A percentile compares a stretch with the other conserved stretches of the same genome.
These are phyloP conservation scores for Cystofilobasidium macerans DNA, from an alignment of 768 basidiomycete genomes.

Conservation along the genomic window DNA sequence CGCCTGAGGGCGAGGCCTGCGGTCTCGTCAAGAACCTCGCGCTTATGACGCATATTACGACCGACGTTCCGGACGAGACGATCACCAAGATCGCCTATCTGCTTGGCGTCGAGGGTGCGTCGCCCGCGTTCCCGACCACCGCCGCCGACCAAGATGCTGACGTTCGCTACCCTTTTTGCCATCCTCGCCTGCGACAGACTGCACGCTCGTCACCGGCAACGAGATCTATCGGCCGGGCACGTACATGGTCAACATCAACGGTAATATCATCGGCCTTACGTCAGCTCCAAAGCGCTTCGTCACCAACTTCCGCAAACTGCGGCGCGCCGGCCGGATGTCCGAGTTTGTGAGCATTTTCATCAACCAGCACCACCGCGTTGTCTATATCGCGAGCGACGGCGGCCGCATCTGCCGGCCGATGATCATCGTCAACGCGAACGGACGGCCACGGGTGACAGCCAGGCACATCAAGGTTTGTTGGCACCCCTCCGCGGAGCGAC, in stretches of 20 bases:
- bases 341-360: constrained; percentile 96
- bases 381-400: constrained; percentile 93
- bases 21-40: constrained; percentile 98
- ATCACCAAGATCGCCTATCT: constrained; percentile 79
- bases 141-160: neutral
- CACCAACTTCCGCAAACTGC: constrained; percentile 75
- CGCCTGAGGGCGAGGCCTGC: constrained; percentile 98
- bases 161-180: neutral
- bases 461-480: constrained; percentile 63
- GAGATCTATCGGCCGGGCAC: constrained; percentile 91
- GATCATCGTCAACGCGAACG: constrained; percentile 79
- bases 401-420: constrained; percentile 94
- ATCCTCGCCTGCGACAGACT: constrained; percentile 48
- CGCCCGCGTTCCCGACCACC: no score
- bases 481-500: neutral
- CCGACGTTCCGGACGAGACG: constrained; percentile 92
- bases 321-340: constrained; percentile 80
- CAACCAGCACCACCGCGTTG: constrained; percentile 86
- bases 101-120: constrained; percentile 89
- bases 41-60: constrained; percentile 95
- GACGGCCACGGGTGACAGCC: constrained; percentile 59
- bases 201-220: constrained; percentile 77
- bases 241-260: constrained; percentile 94
- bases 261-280: constrained; percentile 86
- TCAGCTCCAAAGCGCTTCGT: constrained; percentile 77